Base-by-base conservation (phyloP, 495 filamentous ascomycete species). In the Penicillium parvum region DNA sequence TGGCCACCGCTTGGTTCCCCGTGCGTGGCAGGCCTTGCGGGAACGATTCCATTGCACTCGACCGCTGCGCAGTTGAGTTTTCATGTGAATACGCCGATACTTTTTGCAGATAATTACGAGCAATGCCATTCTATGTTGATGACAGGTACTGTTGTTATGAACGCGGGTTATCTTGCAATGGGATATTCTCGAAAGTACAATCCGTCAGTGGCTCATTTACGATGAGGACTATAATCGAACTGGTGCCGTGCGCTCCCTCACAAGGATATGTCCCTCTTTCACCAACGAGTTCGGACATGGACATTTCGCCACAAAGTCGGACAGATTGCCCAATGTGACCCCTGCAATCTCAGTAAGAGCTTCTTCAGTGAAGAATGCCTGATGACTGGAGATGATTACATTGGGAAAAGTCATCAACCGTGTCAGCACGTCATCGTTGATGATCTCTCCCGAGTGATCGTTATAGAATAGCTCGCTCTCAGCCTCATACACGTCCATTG, bases 401-500 rank as follows among this genome's bases (percentile, higher is more conserved):
- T 86, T 86, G 32, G 76, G 83, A 49, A 86, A 86, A 1, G 82
- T 84, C 58, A 82, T 76, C 43, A 86, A 53, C n/a, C 83, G 75
- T 73, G 76, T 78, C 23, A 86, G 55, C 33, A 77, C 71, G 52
- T 86, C 83, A 49, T 86, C 83, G 28, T 84, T 65, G 52, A 86
- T 83, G 49, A 86, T 82, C 43, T 83, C 77, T 7, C 69, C 72
- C 10, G 76, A 81, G 43, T 81, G 79, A 45, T 86, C 81, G 38
- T 75, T 71, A 47, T 84, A 86, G 53, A 86, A 86, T 17, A 65
- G 75, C 58, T 39, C 70, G 38, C 47, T 70, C 54, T 96, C 90
- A 1, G 87, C 87, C 40, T 92, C 88, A 25, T 88, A 86, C 0
- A 95, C 90, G 65, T 96, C 90, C 28, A 95, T 59, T 32, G 86